Conservation (phyloP, 768 basidiomycete species). For the Leccinum ochraceum region DNA sequence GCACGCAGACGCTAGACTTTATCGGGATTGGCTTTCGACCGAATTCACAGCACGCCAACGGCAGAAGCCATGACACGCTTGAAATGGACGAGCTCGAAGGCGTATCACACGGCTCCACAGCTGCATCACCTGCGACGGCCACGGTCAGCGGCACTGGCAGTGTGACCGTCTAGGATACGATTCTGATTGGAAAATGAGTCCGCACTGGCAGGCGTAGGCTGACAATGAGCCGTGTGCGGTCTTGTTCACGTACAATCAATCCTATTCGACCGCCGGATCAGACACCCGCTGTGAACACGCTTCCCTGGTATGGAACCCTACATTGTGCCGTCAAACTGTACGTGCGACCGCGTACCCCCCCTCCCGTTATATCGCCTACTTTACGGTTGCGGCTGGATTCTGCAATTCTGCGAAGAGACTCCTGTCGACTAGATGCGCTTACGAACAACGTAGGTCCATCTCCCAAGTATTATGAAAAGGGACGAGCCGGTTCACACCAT, state of each 20-base stretch:
- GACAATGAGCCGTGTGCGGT: background rate
- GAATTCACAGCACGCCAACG: slow-evolving; percentile 26
- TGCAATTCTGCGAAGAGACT: background rate
- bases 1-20: slow-evolving; percentile 7
- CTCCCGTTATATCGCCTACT: background rate
- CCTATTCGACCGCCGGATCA: background rate
- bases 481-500: background rate
- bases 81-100: slow-evolving; percentile 17
- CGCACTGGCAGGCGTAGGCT: background rate
- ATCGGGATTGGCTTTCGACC: slow-evolving; percentile 9
- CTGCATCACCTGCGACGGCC: slow-evolving; percentile 11
- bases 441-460: background rate
- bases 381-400: background rate
- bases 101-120: slow-evolving; percentile 22
- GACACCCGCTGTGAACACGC: background rate
- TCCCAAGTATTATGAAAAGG: background rate
- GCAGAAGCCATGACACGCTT: slow-evolving; percentile 5
- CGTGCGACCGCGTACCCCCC: background rate
- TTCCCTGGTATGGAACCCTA: slow-evolving; percentile 3
- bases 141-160: slow-evolving; percentile 1
- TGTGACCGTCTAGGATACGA: background rate
- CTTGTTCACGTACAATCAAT: background rate
- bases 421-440: background rate
- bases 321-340: slow-evolving; percentile 4
- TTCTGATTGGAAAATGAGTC: slow-evolving; percentile 1